Evolutionary conservation across 2,329 filamentous ascomycete genomes (phyloP), one percentile per base, ranked within the genome.

Genomic region (Thermochaetoides dissita): DNA sequence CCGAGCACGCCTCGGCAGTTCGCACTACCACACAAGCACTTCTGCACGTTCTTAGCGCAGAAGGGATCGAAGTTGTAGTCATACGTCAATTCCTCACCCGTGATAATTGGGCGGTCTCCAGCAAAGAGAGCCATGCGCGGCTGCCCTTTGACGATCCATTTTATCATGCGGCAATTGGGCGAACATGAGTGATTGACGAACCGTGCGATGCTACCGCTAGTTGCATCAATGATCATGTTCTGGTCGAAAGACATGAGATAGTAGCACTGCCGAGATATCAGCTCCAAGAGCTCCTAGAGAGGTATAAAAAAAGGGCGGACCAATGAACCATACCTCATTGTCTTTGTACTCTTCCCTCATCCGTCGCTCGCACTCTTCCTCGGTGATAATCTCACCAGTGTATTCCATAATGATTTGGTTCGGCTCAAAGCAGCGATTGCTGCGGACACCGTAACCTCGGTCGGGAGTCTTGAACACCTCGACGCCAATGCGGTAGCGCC

Each of bases 211-310:
- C 85, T 94, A 54, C 91, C 91, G 43, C 85, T 86, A 29, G 88
- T 95, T 31, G 89, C 91, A 65, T 98, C 91, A 50, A 98, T 94
- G 55, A 96, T 94, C 79, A 96, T 91, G 61, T 93, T 91, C 61
- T 95, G 87, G 57, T 96, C 88, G 58, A 96, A 95, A 43, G 86
- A 87, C 91, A 98, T 98, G 39, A 98, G 69, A 61, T 98, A 98
- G 62, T 94, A 96, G 63, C 87, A 94, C 84, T 94, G 52, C 9
- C 31, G 39, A 4, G 17, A 24, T 5, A 24, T 24, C 17, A 24
- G 17, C 17, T 24, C 11, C 11, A 6, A 24, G n/a, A 24, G 17
- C 17, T 43, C 28, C 45, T 47, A 53, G 40, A 47, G 35, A 37
- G 10, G 7, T 2, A 5, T 10, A 10, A n/a, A 3, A 34, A 8